Evolutionary conservation across 495 filamentous ascomycete genomes (phyloP).

Genomic region (Xylaria flabelliformis): DNA sequence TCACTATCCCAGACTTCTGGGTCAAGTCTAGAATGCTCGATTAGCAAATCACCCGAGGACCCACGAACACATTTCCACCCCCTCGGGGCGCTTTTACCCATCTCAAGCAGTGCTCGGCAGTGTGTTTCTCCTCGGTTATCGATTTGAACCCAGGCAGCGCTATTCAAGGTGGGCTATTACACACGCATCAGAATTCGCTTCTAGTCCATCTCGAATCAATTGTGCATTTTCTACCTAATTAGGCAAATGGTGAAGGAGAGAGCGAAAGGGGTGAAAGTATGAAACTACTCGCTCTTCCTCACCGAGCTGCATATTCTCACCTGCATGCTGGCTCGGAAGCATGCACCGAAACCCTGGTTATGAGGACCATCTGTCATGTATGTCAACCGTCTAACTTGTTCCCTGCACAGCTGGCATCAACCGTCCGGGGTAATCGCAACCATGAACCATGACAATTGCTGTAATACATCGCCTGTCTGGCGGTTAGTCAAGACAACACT

Average conservation of each 20-base stretch:
- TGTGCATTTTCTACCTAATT: neutral
- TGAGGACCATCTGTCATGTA: neutral
- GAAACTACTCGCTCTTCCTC: neutral
- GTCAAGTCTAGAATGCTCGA: conserved; percentile 27
- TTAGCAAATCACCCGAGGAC: conserved; percentile 1
- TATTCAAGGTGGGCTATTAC: neutral
- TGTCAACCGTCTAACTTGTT: conserved; percentile 18
- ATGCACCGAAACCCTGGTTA: conserved; percentile 9
- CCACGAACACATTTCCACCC: neutral
- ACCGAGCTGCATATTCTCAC: neutral
- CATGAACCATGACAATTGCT: neutral
- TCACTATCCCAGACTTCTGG: conserved; percentile 23
- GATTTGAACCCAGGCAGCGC: neutral
- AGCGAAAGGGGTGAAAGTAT: neutral
- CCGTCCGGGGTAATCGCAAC: conserved; percentile 17
- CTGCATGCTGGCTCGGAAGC: neutral
- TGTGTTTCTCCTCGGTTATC: neutral
- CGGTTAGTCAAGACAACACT: conserved; percentile 4
- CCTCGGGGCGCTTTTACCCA: neutral
- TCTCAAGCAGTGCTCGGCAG: neutral
- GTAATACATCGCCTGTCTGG: neutral
- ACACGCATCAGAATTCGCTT: neutral
- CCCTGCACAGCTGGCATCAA: conserved; percentile 23
- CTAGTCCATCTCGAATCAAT: neutral
- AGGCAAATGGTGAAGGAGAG: neutral